Conservation (phyloP, 495 filamentous ascomycete genomes). For the Penicillium chermesinum region DNA sequence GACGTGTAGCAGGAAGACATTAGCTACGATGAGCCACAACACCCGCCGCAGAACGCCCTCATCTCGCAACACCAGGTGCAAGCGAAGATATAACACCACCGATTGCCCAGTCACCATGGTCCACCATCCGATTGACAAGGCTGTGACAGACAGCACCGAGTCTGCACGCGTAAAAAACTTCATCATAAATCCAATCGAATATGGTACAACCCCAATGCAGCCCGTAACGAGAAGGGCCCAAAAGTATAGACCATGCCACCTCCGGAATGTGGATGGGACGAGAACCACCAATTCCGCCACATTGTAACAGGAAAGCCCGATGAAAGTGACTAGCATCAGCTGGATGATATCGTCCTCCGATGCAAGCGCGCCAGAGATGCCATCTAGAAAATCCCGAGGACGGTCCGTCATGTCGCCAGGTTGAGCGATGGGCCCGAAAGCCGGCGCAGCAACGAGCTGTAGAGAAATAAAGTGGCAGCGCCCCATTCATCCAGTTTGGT, state of each 20-base stretch:
- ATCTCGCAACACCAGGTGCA: constrained; percentile 46
- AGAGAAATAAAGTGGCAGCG: constrained; percentile 1
- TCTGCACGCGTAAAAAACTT: constrained; percentile 42
- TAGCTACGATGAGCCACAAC: constrained; percentile 38
- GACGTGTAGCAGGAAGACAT: constrained; percentile 43
- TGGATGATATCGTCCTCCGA: constrained; percentile 21
- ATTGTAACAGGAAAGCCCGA: constrained; percentile 47
- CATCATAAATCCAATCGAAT: constrained; percentile 48
- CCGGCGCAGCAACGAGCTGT: background rate
- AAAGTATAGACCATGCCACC: constrained; percentile 51
- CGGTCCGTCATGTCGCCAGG: constrained; percentile 15
- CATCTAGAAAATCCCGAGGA: constrained; percentile 26
- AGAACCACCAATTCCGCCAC: constrained; percentile 45
- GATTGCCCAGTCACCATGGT: constrained; percentile 51
- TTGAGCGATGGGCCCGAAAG: background rate
- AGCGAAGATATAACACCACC: constrained; percentile 46
- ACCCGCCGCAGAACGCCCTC: constrained; percentile 39
- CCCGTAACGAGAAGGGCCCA: constrained; percentile 47
- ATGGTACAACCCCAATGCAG: constrained; percentile 40
- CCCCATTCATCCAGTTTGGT: constrained; percentile 18
- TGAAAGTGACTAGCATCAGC: constrained; percentile 41
- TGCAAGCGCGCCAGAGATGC: constrained; percentile 34
- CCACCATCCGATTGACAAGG: constrained; percentile 50
- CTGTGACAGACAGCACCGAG: constrained; percentile 35
- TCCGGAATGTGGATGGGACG: constrained; percentile 46